Percentiles rank a stretch among this genome's conserved stretches.
Conservation (phyloP, 305 asterid species). For the Solanum hybrid region DNA sequence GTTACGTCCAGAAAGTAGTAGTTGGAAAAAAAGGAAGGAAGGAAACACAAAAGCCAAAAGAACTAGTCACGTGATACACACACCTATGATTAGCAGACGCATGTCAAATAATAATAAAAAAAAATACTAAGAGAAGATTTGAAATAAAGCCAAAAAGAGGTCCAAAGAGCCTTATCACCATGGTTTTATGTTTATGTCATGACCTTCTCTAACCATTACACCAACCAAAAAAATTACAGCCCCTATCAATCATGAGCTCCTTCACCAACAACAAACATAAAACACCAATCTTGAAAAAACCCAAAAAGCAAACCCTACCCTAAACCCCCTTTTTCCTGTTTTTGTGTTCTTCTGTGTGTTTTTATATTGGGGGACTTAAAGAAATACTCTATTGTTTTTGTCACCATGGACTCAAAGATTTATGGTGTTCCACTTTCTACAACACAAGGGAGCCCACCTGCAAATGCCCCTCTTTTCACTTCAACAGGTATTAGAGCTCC, state of each 20-base stretch:
- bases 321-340: not conserved
- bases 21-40: no score
- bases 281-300: conserved; percentile 19
- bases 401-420: conserved; percentile 36
- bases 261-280: conserved; percentile 7
- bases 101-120: not conserved
- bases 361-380: not conserved
- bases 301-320: conserved; percentile 21
- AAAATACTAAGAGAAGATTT: not conserved
- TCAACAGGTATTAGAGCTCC: conserved; percentile 89
- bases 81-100: no score
- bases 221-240: not conserved
- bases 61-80: no score
- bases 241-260: not conserved
- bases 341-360: not conserved
- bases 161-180: not conserved
- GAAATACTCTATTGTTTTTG: not conserved
- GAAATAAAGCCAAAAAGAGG: not conserved
- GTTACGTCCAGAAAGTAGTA: no score
- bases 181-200: not conserved
- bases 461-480: conserved; percentile 26
- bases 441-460: conserved; percentile 29
- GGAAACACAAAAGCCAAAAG: no score
- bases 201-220: not conserved
- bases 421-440: conserved; percentile 53